Percentiles rank a stretch among this genome's conserved stretches.
Evolutionary conservation across 75 land plant genomes (phyloP).

Genomic region (Cupressus sempervirens): DNA sequence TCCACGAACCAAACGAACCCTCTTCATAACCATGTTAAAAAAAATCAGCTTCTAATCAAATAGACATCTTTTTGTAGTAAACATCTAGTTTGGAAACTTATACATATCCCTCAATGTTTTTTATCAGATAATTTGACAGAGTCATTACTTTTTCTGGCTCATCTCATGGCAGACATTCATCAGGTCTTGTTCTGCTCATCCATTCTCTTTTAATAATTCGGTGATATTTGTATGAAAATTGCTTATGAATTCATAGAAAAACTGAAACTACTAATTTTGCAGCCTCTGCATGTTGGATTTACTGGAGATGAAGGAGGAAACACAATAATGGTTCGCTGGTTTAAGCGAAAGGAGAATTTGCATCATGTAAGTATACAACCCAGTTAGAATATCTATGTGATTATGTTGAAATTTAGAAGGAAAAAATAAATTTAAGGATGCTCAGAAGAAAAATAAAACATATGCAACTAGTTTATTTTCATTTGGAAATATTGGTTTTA

Average conservation of each 20-base stretch:
- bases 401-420: no score
- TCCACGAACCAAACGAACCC: no score
- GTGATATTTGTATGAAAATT: neutral
- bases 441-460: neutral
- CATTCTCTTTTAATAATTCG: neutral
- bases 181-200: conserved; percentile 12
- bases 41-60: neutral
- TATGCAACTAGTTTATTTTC: no score
- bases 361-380: conserved; percentile 63
- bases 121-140: conserved; percentile 46
- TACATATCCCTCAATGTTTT: neutral
- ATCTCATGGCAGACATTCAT: conserved; percentile 36
- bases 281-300: conserved; percentile 83
- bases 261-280: neutral
- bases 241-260: neutral
- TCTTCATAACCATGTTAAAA: no score
- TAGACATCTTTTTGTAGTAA: neutral
- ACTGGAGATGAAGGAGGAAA: conserved; percentile 79
- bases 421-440: no score
- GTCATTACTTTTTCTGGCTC: conserved; percentile 38
- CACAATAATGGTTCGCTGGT: conserved; percentile 76
- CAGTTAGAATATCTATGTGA: neutral
- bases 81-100: neutral
- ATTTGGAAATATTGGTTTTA: no score
- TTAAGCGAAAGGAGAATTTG: conserved; percentile 58